These are phyloP conservation scores for Naganishia cerealis DNA, from an alignment of 1,284 basidiomycete species.

Conservation along the genomic window DNA sequence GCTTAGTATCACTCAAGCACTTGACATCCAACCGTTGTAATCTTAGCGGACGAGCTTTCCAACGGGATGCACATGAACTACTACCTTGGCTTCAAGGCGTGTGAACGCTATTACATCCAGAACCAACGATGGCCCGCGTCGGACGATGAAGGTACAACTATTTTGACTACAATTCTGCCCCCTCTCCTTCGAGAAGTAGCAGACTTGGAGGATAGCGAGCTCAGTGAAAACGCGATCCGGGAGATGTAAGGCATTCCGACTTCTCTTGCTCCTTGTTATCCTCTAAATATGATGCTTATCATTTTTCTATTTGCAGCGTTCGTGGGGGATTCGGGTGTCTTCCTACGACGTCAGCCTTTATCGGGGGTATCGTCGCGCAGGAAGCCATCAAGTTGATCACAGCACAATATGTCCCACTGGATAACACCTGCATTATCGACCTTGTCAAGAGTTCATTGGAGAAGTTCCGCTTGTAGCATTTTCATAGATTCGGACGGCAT, in stretches of 20 bases:
- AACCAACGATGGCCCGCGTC: conserved; percentile 56
- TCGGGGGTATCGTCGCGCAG: conserved; percentile 93
- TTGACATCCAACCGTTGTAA: background rate
- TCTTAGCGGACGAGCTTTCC: conserved; percentile 7
- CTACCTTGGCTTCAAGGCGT: conserved; percentile 55
- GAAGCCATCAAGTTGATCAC: conserved; percentile 98
- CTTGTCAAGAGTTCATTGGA: conserved; percentile 61
- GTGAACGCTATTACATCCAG: conserved; percentile 52
- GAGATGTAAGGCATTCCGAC: conserved; percentile 68
- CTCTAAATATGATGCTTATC: background rate
- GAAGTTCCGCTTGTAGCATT: conserved; percentile 48
- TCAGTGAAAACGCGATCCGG: conserved; percentile 67
- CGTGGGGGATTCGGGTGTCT: conserved; percentile 82
- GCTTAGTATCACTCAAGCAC: background rate
- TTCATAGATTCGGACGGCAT: background rate
- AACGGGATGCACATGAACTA: conserved; percentile 38
- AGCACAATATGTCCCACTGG: conserved; percentile 88
- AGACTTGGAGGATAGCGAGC: conserved; percentile 47
- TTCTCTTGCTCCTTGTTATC: conserved; percentile 28
- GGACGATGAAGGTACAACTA: conserved; percentile 38
- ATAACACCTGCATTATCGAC: conserved; percentile 82
- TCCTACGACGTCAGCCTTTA: conserved; percentile 86
- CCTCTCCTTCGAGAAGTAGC: conserved; percentile 19
- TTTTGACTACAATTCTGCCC: conserved; percentile 30
- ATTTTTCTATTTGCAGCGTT: conserved; percentile 47